Base-by-base conservation (phyloP, 2,329 filamentous ascomycete species). In the Cercospora sesami region DNA sequence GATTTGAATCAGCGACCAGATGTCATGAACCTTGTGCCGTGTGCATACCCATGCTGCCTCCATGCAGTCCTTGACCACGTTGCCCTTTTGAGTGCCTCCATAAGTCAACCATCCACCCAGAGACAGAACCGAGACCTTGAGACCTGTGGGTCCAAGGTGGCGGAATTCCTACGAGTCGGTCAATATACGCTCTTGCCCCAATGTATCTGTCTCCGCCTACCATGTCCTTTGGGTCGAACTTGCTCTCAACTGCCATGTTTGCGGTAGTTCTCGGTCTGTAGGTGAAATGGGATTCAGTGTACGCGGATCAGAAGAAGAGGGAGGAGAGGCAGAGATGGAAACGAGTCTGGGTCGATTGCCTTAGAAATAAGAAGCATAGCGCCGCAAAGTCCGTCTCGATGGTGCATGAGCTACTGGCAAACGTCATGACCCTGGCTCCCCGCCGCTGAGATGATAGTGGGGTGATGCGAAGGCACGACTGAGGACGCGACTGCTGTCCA, bases 91-190 rank as follows among this genome's bases (percentile, higher is more conserved):
- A 4, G 82, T 84, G 42, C 82, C 82, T 60, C 83, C 83, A 61
- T 83, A 83, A 7, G 82, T 84, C 67, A 79, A 73, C 78, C 79
- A 81, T 28, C 79, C 82, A 18, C 83, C 83, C 5, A 84, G 78
- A n/a, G 81, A 83, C 68, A 85, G 76, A 67, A 83, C 79, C n/a
- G 81, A 83, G 28, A 85, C 83, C 76, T 85, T 84, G 36, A 85
- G 77, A 65, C 83, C 83, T 53, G 80, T 79, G 5, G 81, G 81
- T 21, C 81, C 82, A 5, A 84, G 78, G 71, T 82, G 78, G 69
- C 82, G 80, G 75, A 79, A 79, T 65, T 75, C 68, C 74, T 77
- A 55, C 7, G 10, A 23, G 36, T 23, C 48, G 9, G 57, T 53
- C 28, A 63, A 28, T 36, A 30, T 58, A 21, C 16, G 18, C 64